Evolutionary conservation across 2,329 filamentous ascomycete species (phyloP), one percentile per base, ranked within the genome.

Genomic region (Pezicula neosporulosa): DNA sequence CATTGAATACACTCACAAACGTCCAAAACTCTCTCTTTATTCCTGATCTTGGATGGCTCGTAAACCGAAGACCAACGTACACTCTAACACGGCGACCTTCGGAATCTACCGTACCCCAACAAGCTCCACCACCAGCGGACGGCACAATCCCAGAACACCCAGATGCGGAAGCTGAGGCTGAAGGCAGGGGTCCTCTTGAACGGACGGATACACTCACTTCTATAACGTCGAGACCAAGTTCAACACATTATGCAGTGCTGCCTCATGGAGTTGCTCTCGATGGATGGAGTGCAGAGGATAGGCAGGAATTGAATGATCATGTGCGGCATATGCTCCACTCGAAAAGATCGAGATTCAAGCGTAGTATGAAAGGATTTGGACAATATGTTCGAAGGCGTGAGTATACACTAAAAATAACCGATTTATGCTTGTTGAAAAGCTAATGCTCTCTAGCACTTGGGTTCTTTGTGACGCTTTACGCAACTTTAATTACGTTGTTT

Each of bases 11-110:
- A 13, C 78, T 95, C 9, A 95, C 89, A 41, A 96, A 96, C 62
- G 85, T 96, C 18, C 90, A 95, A 63, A 96, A 96, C 66, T 94
- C 90, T 0, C 81, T 96, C 9, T 95, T 95, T 68, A 74, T 95
- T 2, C 90, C 90, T 0, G 86, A 91, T 57, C 75, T 95, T n/a
- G 90, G 90, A 38, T 74, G 77, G 52, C 83, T 83, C 60, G 60
- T 95, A 46, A 94, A 95, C 63, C 81, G 90, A 45, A 78, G 85
- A 54, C 89, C 90, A 1, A 91, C 89, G 0, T 96, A 94, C 66
- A 82, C 82, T 39, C 75, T 94, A 7, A 84, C 84, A 6, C 77
- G 78, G 19, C 71, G 72, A 35, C 72, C 57, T 64, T 68, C 52
- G 56, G 58, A 52, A 41, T 21, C 48, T 62, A 63, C 28, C 58